Percentiles rank a stretch among this genome's conserved stretches.
Evolutionary conservation across 139 green algal species (phyloP).

Genomic region (Yamagishiella unicocca): DNA sequence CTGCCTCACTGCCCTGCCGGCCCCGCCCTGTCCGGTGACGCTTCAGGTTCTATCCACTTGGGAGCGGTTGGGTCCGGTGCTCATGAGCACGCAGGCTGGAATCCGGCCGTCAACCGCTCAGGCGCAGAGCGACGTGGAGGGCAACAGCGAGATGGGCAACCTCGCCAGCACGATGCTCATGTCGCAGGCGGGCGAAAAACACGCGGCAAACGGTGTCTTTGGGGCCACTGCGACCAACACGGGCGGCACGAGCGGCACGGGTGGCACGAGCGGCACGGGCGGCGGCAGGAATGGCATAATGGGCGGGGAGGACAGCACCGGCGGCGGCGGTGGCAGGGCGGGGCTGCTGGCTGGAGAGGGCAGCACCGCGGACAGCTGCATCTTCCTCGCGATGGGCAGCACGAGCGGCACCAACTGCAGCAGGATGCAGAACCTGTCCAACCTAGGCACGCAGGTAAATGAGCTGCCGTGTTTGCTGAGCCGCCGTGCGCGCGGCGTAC

Average conservation of each 20-base stretch:
- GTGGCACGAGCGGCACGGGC: too few species aligned
- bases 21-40: too few species aligned
- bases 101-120: background rate
- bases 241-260: too few species aligned
- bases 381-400: constrained; percentile 19
- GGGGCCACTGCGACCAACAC: too few species aligned
- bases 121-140: background rate
- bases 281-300: too few species aligned
- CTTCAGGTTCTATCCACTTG: background rate
- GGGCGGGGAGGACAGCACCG: background rate
- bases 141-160: background rate
- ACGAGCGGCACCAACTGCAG: background rate
- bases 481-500: too few species aligned
- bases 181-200: background rate
- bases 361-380: background rate
- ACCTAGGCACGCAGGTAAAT: background rate
- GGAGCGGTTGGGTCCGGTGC: background rate
- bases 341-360: background rate
- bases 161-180: background rate
- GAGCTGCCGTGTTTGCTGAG: too few species aligned
- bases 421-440: background rate
- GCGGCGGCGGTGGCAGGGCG: background rate
- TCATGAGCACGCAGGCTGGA: constrained; percentile 12
- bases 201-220: too few species aligned
- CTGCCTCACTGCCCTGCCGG: too few species aligned